Conservation (phyloP, 2,329 filamentous ascomycete species). For the Pyrenochaeta sp. region DNA sequence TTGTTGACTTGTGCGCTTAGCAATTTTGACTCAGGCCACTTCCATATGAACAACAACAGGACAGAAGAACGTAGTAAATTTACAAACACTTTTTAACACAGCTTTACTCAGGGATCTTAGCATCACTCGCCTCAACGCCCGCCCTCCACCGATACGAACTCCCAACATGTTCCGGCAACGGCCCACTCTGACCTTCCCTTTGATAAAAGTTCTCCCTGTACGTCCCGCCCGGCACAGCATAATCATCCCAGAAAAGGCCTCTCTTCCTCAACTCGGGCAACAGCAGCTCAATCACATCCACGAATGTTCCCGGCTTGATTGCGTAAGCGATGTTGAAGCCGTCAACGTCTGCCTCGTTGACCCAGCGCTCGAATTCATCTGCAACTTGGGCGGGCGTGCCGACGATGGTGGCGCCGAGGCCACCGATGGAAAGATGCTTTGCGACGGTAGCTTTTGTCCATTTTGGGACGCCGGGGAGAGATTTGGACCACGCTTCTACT, state of each 20-base stretch:
- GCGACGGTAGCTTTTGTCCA: constrained; percentile 77
- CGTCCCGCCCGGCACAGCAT: constrained; percentile 60
- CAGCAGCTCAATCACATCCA: constrained; percentile 48
- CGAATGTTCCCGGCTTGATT: constrained; percentile 53
- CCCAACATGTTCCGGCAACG: too few species aligned
- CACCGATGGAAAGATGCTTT: constrained; percentile 72
- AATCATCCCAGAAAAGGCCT: constrained; percentile 37
- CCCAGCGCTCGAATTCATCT: constrained; percentile 57
- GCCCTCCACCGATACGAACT: too few species aligned
- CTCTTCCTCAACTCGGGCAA: constrained; percentile 48
- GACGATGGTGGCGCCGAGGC: constrained; percentile 66
- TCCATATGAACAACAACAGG: too few species aligned
- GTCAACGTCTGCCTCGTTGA: constrained; percentile 53
- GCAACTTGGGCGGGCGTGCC: constrained; percentile 52
- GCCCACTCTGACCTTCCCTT: too few species aligned
- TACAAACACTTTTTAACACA: too few species aligned
- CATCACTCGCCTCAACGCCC: too few species aligned
- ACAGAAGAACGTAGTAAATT: too few species aligned
- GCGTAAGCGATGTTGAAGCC: constrained; percentile 51
- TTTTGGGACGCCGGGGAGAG: constrained; percentile 66
- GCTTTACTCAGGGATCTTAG: too few species aligned
- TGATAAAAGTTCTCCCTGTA: constrained; percentile 65
- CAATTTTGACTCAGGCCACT: too few species aligned
- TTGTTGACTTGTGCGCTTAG: too few species aligned
- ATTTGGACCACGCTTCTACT: constrained; percentile 63